Conservation (phyloP, 129 eudicot genomes). For the Logfia minima region DNA sequence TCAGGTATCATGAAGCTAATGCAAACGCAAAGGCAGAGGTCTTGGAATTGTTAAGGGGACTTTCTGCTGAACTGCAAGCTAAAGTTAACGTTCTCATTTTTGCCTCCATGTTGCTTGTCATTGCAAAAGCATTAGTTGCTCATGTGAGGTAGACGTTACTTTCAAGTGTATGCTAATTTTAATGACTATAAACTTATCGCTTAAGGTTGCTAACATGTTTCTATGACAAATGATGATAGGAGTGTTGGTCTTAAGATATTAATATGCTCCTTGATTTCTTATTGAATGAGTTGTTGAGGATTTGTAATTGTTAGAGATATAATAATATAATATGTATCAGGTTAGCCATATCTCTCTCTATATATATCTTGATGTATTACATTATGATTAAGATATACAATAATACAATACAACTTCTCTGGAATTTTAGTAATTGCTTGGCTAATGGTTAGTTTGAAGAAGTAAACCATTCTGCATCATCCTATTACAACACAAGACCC, state of each 20-base stretch:
- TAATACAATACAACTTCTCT: too few species aligned
- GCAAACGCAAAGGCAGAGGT: conserved; percentile 71
- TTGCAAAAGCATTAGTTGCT: conserved; percentile 84
- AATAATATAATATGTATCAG: too few species aligned
- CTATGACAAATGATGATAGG: too few species aligned
- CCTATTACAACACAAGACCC: too few species aligned
- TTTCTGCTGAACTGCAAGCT: conserved; percentile 69
- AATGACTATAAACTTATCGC: too few species aligned
- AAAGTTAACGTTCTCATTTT: conserved; percentile 77
- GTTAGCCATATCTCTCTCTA: too few species aligned
- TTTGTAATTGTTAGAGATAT: background rate
- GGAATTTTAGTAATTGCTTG: background rate
- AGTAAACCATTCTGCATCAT: background rate
- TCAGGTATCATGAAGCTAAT: conserved; percentile 87
- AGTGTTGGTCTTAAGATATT: too few species aligned
- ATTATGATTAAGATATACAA: too few species aligned
- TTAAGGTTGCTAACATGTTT: too few species aligned
- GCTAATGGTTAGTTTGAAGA: background rate
- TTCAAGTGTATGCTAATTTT: background rate
- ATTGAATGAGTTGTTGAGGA: background rate
- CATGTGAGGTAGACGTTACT: conserved; percentile 64
- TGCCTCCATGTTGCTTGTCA: conserved; percentile 88
- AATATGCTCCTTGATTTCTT: background rate
- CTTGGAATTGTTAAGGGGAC: conserved; percentile 68
- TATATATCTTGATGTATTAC: too few species aligned